A percentile compares a stretch with the other conserved stretches of the same genome.
Conservation (phyloP, 2,329 filamentous ascomycete genomes). For the Coccinonectria pachysandricola region DNA sequence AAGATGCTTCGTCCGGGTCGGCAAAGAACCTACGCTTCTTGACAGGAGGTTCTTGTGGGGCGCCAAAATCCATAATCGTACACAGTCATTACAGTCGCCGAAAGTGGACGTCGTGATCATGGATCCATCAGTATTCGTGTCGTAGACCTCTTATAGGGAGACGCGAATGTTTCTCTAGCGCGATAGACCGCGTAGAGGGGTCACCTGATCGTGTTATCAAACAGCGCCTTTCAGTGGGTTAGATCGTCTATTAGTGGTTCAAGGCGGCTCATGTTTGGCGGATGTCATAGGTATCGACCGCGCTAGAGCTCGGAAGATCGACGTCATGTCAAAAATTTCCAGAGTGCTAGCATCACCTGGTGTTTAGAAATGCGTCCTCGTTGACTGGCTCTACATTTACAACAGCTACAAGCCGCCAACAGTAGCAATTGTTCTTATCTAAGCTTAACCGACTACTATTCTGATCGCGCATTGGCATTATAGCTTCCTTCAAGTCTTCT, state of each 20-base stretch:
- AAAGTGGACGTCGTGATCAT: conserved; percentile 2
- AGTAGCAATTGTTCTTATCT: too few relatives aligned
- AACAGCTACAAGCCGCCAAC: conserved; percentile 6
- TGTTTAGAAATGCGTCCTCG: conserved; percentile 15
- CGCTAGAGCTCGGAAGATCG: conserved; percentile 5
- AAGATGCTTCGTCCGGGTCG: conserved; percentile 22
- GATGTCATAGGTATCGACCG: too few relatives aligned
- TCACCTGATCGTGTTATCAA: conserved; percentile 30
- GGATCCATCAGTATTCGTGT: conserved; percentile 1
- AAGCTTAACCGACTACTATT: too few relatives aligned
- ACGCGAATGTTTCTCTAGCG: conserved; percentile 10
- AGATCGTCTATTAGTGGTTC: conserved; percentile 1
- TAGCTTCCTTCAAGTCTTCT: too few relatives aligned
- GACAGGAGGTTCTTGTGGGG: conserved; percentile 31
- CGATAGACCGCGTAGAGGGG: conserved; percentile 26
- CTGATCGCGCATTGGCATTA: too few relatives aligned
- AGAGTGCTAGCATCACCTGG: conserved; percentile 1
- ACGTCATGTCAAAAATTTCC: conserved; percentile 21
- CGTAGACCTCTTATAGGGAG: too few relatives aligned
- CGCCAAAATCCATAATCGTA: conserved; percentile 28
- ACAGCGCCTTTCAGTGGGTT: background rate
- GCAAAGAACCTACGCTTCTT: conserved; percentile 34
- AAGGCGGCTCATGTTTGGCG: conserved; percentile 1
- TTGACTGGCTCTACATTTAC: conserved; percentile 15
- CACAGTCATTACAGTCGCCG: conserved; percentile 6